Evolutionary conservation across 2,329 filamentous ascomycete species (phyloP), one percentile per base, ranked within the genome.

Genomic region (Hymenoscyphus linearis): DNA sequence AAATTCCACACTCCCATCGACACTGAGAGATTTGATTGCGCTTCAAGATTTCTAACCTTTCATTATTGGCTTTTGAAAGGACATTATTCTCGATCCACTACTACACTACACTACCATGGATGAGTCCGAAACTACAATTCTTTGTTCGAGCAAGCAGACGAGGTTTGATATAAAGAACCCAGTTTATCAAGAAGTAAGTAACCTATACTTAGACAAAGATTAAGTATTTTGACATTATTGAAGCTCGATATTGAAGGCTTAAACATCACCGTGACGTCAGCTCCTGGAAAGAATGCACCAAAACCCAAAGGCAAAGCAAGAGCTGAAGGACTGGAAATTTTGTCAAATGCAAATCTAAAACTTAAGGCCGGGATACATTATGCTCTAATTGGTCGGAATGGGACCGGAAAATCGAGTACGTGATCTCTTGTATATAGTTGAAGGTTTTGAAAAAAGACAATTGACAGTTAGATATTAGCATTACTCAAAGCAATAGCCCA

Each of bases 371-470:
- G 89, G 0, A 80, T 85, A 53, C 82, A 89, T 63, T 96, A 96
- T 78, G 90, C 90, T 0, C 78, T 96, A 1, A 79, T 93, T 22
- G 91, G 91, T 0, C 82, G 89, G 6, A 96, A 96, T 74, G 91
- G 91, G 0, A 88, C 86, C 1, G 91, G 91, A 5, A 96, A 96
- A 71, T 93, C 89, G 3, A 93, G 86, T 88, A 74, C 73, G 80
- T 70, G 27, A 53, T 31, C 4, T 18, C 7, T 52, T 16, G 16
- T 16, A 34, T n/a, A 35, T 6, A 44, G n/a, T 40, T 44, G 14
- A 10, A 47, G 16, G 7, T 18, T 47, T 18, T 47, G 18, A 25
- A 25, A 18, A 2, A 9, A 9, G 37, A 44, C 7, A 44, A 50
- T 5, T 50, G 25, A 50, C 18, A 4, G 9, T 47, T 50, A 13